Base-by-base conservation (phyloP, 352 stramenopile genomes). In the Pythium sp. region DNA sequence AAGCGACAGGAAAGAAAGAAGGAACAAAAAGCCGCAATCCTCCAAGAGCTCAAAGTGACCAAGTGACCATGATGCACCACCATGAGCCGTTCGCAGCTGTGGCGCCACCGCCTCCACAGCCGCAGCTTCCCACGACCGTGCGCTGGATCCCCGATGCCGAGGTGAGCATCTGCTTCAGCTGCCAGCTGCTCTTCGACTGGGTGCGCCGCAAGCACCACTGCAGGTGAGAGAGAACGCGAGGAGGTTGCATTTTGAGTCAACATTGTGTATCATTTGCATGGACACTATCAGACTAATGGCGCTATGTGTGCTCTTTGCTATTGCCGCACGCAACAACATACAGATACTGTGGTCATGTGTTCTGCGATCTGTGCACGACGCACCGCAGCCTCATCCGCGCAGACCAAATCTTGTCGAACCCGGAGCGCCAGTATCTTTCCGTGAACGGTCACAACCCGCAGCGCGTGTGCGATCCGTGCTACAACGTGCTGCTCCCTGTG, bases 131-230 rank as follows among this genome's bases (percentile, higher is more conserved):
- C 14, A 84, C 72, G 62, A 95, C 87, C 2, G 86, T 95, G 69
- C 87, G 87, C 64, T 96, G 88, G 88, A 88, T 93, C 63, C 76
- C 81, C 22, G 88, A 96, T 62, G 85, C 78, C 24, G 88, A 94
- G 67, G 86, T 91, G 66, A 92, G 75, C 43, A 72, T 94, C 38
- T 96, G 88, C 76, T 79, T 78, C 47, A 76, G 81, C 62, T 96
- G 88, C 54, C 81, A 92, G 46, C 77, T 94, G 60, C 77, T 93
- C 62, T 96, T 96, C 71, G 88, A 96, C 75, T 96, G 88, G 88
- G 80, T 93, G 69, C 89, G 89, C 7, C 88, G 88, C 67, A 93
- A 95, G 62, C 92, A 98, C 71, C 90, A 97, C 75, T 97, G 92
- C 78, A 80, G 92, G 77, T 85, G 71, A 28, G 41, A 18, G 18